Evolutionary conservation across 768 basidiomycete genomes (phyloP), one percentile per base, ranked within the genome.

Genomic region (Suillus sp.): DNA sequence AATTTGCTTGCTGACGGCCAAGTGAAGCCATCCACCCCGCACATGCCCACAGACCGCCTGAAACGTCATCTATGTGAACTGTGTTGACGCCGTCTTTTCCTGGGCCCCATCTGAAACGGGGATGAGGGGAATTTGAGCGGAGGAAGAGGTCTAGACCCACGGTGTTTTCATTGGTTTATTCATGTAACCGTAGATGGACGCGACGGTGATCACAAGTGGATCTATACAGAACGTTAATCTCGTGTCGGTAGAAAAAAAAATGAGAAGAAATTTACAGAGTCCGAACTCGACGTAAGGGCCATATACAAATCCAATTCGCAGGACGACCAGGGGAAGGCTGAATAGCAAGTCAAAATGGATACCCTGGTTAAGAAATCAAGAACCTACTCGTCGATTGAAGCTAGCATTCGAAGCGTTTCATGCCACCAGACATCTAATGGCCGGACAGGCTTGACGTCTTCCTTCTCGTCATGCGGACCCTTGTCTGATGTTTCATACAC

Each of bases 351-450:
- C 25, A 71, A 66, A 62, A 38, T 34, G 27, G 40, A 18, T 38
- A 32, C 43, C 22, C 22, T 62, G 8, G 54, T 34, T 56, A 42
- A 9, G 32, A 32, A 57, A 22, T 63, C 53, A 14, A 16, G 25
- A 61, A 77, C 83, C 61, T 69, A 93, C 92, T 86, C 84, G 65
- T 86, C 80, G 62, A 94, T 91, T 6, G 87, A 85, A 25, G 88
- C 91, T 64, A 95, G 73, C 72, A 84, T 84, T 38, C 93, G 84
- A 30, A 91, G 78, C 1, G 90, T 86, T 78, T 95, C 93, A 67
- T 95, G 93, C 91, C 92, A 95, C 93, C 93, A 95, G 20, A 79
- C 85, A 20, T 93, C 93, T 64, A 87, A 75, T 7, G 86, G 83
- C 51, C 87, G 88, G 22, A 79, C 75, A 13, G 93, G 92, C 70